Base-by-base conservation (phyloP, 2,329 filamentous ascomycete genomes). In the Trichoderma asperellum region DNA sequence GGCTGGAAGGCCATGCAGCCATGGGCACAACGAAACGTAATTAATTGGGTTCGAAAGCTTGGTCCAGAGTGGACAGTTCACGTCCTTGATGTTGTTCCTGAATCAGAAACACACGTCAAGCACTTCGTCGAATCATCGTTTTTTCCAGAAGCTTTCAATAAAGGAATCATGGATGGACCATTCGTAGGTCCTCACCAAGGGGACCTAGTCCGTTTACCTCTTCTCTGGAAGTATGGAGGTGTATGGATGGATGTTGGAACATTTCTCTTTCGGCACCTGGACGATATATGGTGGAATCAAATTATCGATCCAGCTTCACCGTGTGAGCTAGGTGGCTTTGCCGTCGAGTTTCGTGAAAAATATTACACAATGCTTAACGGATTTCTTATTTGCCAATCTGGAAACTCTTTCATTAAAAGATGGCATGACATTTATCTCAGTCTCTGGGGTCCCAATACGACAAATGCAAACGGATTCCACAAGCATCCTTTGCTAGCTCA, bases 151-250 rank as follows among this genome's bases (percentile, higher is more conserved):
- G 74, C 80, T 2, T 82, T 84, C 68, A 78, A 82, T 32, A 77
- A 81, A 16, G 73, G 77, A 37, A 80, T 76, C 0, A 85, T 85
- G 81, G 76, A 79, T 12, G 83, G 84, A 0, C 78, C 79, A 0
- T 79, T 80, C 66, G 75, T 77, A 1, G 83, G 81, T 1, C 78
- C 77, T 1, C 84, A 86, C 70, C 79, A 78, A 0, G 81, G 82
- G 2, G 85, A 87, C 67, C 76, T 86, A 0, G 74, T 86, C 8
- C 81, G 84, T 0, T 76, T 83, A 0, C 78, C 81, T 0, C 73
- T 81, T 2, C 70, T 84, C 4, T 80, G 77, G 62, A 72, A 78
- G 8, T 76, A 83, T 37, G 83, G 82, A 0, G 82, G 82, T 0
- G 76, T 81, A 5, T 84, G 79, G 76, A 78, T 83, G 64, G 83